Evolutionary conservation across 2,329 filamentous ascomycete genomes (phyloP).

Genomic region (Hirsutella thompsonii): DNA sequence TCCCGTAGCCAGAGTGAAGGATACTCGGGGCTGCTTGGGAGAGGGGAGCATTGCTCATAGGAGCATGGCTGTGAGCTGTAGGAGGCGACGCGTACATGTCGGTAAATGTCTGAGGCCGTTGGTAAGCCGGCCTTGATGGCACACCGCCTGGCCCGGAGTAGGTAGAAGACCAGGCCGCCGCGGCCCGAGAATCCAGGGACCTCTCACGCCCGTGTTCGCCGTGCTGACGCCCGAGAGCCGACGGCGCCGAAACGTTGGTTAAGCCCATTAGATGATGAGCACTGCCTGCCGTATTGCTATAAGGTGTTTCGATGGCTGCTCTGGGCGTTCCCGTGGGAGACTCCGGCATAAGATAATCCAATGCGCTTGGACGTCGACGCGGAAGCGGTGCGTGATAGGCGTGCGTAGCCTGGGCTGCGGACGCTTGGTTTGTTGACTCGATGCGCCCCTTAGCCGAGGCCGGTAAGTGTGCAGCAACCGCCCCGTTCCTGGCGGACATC

Average conservation of each 20-base stretch:
- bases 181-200: neutral
- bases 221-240: neutral
- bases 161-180: neutral
- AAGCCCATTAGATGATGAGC: neutral
- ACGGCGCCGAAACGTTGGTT: neutral
- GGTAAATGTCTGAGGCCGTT: neutral
- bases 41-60: neutral
- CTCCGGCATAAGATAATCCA: conserved; percentile 9
- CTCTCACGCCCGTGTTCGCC: neutral
- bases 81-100: neutral
- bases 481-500: too few relatives aligned
- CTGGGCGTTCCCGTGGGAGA: conserved; percentile 3
- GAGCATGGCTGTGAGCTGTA: neutral
- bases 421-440: neutral
- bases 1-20: neutral
- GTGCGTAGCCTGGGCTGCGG: conserved; percentile 1
- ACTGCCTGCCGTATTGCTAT: neutral
- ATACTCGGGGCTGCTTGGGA: neutral
- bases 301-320: conserved; percentile 2
- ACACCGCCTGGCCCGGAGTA: neutral
- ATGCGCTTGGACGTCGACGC: conserved; percentile 7
- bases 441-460: neutral
- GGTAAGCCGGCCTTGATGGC: neutral
- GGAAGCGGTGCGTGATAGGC: conserved; percentile 4
- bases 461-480: too few relatives aligned